Conservation (phyloP, 768 basidiomycete genomes). For the Macrolepiota dolichaula region DNA sequence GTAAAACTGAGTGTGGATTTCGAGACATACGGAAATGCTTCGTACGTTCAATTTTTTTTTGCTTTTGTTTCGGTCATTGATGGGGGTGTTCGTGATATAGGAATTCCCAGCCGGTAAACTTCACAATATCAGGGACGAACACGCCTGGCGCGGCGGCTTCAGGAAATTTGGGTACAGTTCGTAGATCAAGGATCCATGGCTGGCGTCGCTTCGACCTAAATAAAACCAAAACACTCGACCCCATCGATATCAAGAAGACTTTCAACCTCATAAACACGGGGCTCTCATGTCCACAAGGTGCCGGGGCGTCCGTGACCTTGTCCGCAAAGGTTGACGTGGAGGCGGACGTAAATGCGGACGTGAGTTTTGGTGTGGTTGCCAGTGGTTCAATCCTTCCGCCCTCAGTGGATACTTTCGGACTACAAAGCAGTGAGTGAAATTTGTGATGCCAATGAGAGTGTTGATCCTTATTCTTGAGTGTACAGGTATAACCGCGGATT, state of each 20-base stretch:
- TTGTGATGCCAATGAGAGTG: background rate
- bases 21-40: constrained; percentile 12
- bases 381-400: constrained; percentile 45
- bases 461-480: constrained; percentile 1
- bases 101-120: constrained; percentile 1
- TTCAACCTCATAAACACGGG: constrained; percentile 28
- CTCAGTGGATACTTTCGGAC: constrained; percentile 29
- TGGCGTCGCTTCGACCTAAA: no score
- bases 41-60: background rate
- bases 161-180: background rate
- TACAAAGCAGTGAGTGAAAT: constrained; percentile 28
- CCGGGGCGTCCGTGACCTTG: no score
- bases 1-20: constrained; percentile 18
- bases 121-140: constrained; percentile 13
- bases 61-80: no score
- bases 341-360: constrained; percentile 29
- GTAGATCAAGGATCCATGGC: no score
- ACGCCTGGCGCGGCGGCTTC: constrained; percentile 12
- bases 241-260: constrained; percentile 22
- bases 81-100: no score
- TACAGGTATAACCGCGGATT: constrained; percentile 32
- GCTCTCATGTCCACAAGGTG: constrained; percentile 18
- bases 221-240: background rate
- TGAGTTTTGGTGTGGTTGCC: constrained; percentile 36
- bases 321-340: no score